Base-by-base conservation (phyloP, 2,329 filamentous ascomycete species). In the Monilinia polystroma region DNA sequence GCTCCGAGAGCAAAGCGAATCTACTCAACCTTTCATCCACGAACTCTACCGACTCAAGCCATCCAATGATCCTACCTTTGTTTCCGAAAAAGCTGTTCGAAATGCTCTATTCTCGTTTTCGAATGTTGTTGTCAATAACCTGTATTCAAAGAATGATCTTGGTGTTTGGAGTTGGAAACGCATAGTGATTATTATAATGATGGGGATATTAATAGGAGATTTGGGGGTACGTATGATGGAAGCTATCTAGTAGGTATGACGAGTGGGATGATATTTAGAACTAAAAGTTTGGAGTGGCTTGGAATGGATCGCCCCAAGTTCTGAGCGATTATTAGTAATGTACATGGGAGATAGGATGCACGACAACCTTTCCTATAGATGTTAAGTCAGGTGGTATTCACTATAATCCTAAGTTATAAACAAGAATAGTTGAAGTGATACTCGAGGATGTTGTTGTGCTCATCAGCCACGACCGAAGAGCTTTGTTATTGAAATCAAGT, bases 341-440 rank as follows among this genome's bases (percentile, higher is more conserved):
- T 43, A 43, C 12, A 43, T 14, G 41, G 12, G 16, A 4, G 4
- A 43, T 5, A 16, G 16, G 4, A 43, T 43, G 41, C 14, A 14
- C 5, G 41, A 43, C 41, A 16, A 16, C 5, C 41, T 18, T 43
- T 43, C 14, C 41, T 43, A 43, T 52, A 1, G 26, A 12, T 14
- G 2, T 51, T 26, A 20, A 14, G 49, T 2, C 2, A 3, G n/a
- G n/a, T 20, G 2, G 7, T 3, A 35, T 20, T 38, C 18, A 47
- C 4, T 49, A 20, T 14, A 35, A 18, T n/a, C 10, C 0, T 23
- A 35, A 2, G 18, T 3, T 1, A 2, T 11, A 10, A 26, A 23
- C 49, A n/a, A 11, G 0, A 23, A 47, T 11, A 38, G 29, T 18
- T 38, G 53, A 32, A 12, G 10, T 14, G 14, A 41, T 41, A 41